Conservation (phyloP, 192 early-diverging fungal species). For the Gamsiella multidivaricata region DNA sequence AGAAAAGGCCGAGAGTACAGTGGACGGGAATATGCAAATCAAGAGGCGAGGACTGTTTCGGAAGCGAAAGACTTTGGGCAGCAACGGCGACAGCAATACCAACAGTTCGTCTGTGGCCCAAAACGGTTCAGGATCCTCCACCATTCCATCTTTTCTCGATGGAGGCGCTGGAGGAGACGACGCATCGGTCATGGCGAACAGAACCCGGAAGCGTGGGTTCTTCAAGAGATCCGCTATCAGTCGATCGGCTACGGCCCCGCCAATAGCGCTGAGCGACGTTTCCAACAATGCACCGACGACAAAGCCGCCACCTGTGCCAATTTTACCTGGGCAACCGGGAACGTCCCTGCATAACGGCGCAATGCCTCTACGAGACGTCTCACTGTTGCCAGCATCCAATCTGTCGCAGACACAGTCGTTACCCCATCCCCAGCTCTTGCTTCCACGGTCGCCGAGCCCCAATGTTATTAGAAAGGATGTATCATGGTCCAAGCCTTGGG, state of each 20-base stretch:
- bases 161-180: conserved; percentile 9
- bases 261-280: not conserved
- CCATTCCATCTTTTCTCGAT: not conserved
- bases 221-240: conserved; percentile 28
- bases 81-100: not conserved
- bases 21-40: conserved; percentile 20
- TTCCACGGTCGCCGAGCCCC: conserved; percentile 29
- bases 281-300: not conserved
- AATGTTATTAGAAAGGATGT: conserved; percentile 9
- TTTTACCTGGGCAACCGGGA: too few relatives aligned
- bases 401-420: conserved; percentile 10
- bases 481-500: not conserved
- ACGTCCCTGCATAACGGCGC: too few relatives aligned
- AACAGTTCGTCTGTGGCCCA: not conserved
- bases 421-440: conserved; percentile 20
- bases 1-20: conserved; percentile 13
- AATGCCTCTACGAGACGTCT: not conserved
- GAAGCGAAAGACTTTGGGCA: conserved; percentile 11
- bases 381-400: not conserved
- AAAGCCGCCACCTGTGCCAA: not conserved
- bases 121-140: not conserved
- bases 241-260: conserved; percentile 11
- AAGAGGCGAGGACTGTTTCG: conserved; percentile 40
- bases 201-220: conserved; percentile 26
- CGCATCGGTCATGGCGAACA: not conserved